Base-by-base conservation (phyloP, 106 monocot species). In the Vanilla planifolia region DNA sequence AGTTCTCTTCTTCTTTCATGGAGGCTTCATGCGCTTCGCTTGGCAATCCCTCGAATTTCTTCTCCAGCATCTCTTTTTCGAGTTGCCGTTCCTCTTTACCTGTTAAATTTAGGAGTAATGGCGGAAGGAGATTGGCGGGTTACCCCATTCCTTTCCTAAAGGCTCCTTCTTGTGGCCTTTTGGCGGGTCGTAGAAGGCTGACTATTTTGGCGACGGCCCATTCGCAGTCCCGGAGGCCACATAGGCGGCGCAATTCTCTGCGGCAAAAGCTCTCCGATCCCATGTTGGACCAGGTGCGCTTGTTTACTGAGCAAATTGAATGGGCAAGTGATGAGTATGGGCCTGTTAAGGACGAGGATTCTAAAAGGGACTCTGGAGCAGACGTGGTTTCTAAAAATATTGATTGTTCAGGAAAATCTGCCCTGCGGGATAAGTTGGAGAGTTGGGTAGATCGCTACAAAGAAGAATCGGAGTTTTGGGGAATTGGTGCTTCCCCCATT, bases 401-500 rank as follows among this genome's bases (percentile, higher is more conserved):
- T 15, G 50, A 47, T 21, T 21, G 43, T 67, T 15, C 29, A 5
- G 56, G 61, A 13, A 67, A 72, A 23, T 69, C 86, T 23, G 59
- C 23, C 33, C 48, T 78, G 52, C 69, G 86, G 81, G 61, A 57
- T 62, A 78, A 50, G 59, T 70, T 87, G 59, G 86, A 87, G 40
- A 60, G 14, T 66, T 87, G 86, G 81, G 66, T 75, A 4, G 78
- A 75, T 34, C 59, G 57, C 44, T 78, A 75, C 44, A 87, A 76
- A 58, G 66, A 60, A 36, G 86, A 88, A 51, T 76, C 67, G 17
- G 88, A 88, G 67, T 47, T 73, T 36, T 88, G 80, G 84, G 89
- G 80, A 27, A 51, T 72, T 26, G 80, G 83, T 2, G 48, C 72
- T 14, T 68, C 74, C 21, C 84, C 84, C 14, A 75, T 89, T 35